Percentiles rank a stretch among this genome's conserved stretches.
phyloP scores from a whole-genome alignment of 108 stramenopile genomes.

The Pseudonitzschia multiseries region DNA sequence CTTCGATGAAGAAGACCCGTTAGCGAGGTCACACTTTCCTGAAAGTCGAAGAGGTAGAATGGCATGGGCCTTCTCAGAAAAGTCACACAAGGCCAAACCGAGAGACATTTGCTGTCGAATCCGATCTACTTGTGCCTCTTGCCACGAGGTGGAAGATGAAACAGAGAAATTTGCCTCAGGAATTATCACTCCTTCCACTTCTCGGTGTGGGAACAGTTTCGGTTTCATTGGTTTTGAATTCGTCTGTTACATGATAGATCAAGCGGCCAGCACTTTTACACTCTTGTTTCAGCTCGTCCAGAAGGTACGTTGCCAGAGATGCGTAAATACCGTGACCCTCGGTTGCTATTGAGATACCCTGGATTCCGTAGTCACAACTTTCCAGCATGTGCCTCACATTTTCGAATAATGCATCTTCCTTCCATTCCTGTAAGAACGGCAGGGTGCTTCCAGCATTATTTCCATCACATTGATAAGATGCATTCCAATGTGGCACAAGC shows the following conservation, averaged over 20 bases:
- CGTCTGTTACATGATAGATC: constrained; percentile 30
- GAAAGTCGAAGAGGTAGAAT: constrained; percentile 51
- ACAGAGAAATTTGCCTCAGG: neutral
- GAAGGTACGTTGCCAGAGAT: constrained; percentile 56
- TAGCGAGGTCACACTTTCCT: neutral
- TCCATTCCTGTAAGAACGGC: constrained; percentile 16
- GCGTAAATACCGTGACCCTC: constrained; percentile 59
- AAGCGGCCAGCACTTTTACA: constrained; percentile 62
- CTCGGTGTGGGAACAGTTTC: neutral
- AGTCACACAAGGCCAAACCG: constrained; percentile 62
- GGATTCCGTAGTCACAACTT: constrained; percentile 57
- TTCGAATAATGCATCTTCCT: constrained; percentile 53
- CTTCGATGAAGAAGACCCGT: constrained; percentile 9
- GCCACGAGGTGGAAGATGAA: constrained; percentile 25
- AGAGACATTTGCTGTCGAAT: constrained; percentile 49
- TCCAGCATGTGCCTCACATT: constrained; percentile 63
- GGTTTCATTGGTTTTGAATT: neutral
- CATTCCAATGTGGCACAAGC: constrained; percentile 33
- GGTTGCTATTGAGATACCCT: constrained; percentile 58
- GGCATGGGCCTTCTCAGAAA: constrained; percentile 53
- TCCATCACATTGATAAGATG: constrained; percentile 17
- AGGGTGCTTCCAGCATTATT: constrained; percentile 14
- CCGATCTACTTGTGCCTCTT: constrained; percentile 40
- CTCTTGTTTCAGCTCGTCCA: constrained; percentile 75
- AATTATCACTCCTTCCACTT: constrained; percentile 1